Conservation (phyloP, 2,329 filamentous ascomycete genomes). For the Penicillium sp. region DNA sequence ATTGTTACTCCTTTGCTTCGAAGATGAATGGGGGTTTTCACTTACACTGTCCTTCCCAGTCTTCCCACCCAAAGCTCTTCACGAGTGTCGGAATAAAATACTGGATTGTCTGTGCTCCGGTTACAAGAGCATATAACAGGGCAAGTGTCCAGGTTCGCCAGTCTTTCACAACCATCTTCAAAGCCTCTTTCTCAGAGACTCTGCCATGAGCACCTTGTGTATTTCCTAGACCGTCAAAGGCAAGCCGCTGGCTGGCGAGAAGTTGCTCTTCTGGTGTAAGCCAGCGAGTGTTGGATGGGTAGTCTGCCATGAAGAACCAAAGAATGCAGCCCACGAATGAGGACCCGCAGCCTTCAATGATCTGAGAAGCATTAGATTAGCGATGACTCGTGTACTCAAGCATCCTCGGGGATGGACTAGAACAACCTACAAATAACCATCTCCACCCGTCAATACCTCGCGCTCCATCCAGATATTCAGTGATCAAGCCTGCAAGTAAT, state of each 20-base stretch:
- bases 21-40: neutral
- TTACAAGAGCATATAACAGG: slow-evolving; percentile 32
- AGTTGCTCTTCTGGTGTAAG: slow-evolving; percentile 1
- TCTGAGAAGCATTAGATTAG: neutral
- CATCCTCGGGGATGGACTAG: no score
- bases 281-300: slow-evolving; percentile 2
- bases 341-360: slow-evolving; percentile 1
- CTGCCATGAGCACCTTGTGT: slow-evolving; percentile 20
- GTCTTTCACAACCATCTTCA: slow-evolving; percentile 29
- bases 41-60: neutral
- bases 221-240: slow-evolving; percentile 9
- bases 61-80: slow-evolving; percentile 32
- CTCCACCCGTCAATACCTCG: slow-evolving; percentile 2
- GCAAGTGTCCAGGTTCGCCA: slow-evolving; percentile 25
- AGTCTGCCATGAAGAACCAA: slow-evolving; percentile 6
- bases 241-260: slow-evolving; percentile 2
- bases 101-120: slow-evolving; percentile 35
- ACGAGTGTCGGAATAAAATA: slow-evolving; percentile 41
- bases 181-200: slow-evolving; percentile 27
- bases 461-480: neutral
- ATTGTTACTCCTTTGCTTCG: neutral
- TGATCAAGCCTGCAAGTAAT: neutral
- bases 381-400: neutral
- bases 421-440: slow-evolving; percentile 2
- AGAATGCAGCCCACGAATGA: neutral